Base-by-base conservation (phyloP, 345 rosid species). In the Erucastrum elatum region DNA sequence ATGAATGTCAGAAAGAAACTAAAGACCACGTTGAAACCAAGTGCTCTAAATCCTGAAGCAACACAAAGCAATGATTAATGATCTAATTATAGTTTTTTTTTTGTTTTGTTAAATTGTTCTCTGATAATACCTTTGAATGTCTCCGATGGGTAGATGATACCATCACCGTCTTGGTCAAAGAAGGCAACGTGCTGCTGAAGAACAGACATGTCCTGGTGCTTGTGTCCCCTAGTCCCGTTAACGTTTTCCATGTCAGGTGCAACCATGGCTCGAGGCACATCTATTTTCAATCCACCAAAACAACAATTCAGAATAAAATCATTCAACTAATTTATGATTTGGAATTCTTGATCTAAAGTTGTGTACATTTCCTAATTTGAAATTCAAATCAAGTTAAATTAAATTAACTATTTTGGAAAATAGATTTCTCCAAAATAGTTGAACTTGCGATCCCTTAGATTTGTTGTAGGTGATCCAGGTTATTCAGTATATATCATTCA, bases 151-250 rank as follows among this genome's bases (percentile, higher is more conserved):
- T 87, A 90, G 76, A 88, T 84, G 37, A 88, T 85, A 46, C 92
- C 92, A 70, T 88, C 86, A 65, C 81, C 79, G 21, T 90, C 85
- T 53, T 69, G 87, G 63, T 90, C 90, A 46, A 88, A 90, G 80
- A 90, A 90, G 64, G 90, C 81, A 0, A 72, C 87, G 34, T 90
- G 92, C 41, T 90, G 90, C 72, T 88, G 92, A 82, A 90, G 89
- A 60, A 90, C 90, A 79, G 87, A 87, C 87, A 85, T 69, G 35
- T 87, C 84, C 4, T 74, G 34, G 68, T 90, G 84, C 51, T 78
- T 79, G 70, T 84, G 94, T 13, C 87, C 89, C 51, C 83, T 81
- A 73, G 94, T 87, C 12, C 94, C 92, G 65, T 82, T 56, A 3
- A 84, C 83, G 29, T 88, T 80, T 58, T 90, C 91, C 70, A 86